A percentile compares a stretch with the other conserved stretches of the same genome.
Conservation (phyloP, 345 rosid genomes). For the Angophora floribunda region DNA sequence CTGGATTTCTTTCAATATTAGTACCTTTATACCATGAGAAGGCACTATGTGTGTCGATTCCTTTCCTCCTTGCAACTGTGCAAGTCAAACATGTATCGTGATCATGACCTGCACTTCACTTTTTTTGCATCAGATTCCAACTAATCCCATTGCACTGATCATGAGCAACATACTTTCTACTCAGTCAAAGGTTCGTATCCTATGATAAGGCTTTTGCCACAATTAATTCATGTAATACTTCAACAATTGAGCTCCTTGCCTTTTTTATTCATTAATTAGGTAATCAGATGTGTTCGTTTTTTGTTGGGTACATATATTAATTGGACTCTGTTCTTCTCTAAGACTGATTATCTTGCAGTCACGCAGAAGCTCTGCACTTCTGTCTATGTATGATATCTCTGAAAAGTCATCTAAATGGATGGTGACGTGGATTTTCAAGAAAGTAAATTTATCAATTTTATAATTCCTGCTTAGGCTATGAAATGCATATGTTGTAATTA, state of each 20-base stretch:
- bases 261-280: background rate
- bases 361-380: background rate
- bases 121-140: slow-evolving; percentile 49
- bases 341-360: background rate
- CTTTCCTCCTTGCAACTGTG: background rate
- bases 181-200: slow-evolving; percentile 63
- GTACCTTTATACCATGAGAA: background rate
- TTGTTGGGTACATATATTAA: background rate
- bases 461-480: background rate
- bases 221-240: background rate
- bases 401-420: background rate
- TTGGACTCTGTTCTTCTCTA: background rate
- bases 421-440: background rate
- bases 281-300: background rate
- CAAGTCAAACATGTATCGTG: background rate
- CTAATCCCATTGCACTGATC: slow-evolving; percentile 60
- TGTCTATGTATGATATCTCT: background rate
- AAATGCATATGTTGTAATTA: background rate
- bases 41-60: background rate
- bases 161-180: slow-evolving; percentile 68
- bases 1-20: background rate
- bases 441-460: background rate
- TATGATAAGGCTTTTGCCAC: background rate
- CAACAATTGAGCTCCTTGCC: background rate
- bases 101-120: background rate